Percentiles rank a stretch among this genome's conserved stretches.
Conservation (phyloP, 208 protist genomes). For the Spongospora subterranea region DNA sequence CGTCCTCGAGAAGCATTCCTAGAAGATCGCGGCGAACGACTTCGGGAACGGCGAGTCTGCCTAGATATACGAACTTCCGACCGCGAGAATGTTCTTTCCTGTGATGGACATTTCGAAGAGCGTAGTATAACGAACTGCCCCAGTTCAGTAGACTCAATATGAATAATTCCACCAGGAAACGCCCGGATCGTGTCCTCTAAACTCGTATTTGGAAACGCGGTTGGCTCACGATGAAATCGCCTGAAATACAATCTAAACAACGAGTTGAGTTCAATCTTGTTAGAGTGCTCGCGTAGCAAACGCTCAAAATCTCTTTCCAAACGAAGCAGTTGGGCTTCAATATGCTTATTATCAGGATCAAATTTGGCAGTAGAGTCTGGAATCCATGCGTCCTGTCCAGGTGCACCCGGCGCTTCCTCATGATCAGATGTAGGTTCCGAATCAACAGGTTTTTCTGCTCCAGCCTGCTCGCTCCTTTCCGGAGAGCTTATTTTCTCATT, state of each 20-base stretch:
- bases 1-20: neutral
- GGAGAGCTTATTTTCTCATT: neutral
- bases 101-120: neutral
- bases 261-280: neutral
- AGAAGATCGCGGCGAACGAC: conserved; percentile 7
- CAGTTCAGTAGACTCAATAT: conserved; percentile 14
- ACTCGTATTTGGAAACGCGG: neutral
- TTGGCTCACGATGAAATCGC: neutral
- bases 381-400: neutral
- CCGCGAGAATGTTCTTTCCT: too few relatives aligned
- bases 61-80: too few relatives aligned
- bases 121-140: neutral
- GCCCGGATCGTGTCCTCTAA: neutral
- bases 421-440: neutral
- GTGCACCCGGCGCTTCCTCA: neutral
- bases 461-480: neutral
- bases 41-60: neutral
- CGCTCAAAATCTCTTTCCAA: neutral
- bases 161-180: neutral
- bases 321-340: neutral
- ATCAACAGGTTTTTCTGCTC: neutral
- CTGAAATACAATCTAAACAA: neutral
- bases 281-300: conserved; percentile 28
- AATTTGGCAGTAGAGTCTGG: neutral
- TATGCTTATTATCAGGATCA: neutral